Evolutionary conservation across 345 rosid genomes (phyloP).

Genomic region (Syzygium aqueum): DNA sequence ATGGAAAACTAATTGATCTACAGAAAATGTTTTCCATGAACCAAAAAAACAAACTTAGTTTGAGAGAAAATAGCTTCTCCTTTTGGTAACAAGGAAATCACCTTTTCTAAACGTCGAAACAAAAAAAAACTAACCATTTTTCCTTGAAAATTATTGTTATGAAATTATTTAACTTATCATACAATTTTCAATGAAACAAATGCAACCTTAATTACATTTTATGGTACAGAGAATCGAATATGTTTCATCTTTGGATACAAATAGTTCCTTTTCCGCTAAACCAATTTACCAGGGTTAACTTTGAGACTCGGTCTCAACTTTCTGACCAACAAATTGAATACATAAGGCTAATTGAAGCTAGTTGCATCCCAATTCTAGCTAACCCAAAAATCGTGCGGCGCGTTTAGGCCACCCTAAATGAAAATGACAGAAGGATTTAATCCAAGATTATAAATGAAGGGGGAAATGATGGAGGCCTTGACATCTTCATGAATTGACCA

Average conservation of each 20-base stretch:
- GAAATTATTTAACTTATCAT: too few relatives aligned
- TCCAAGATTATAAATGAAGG: not conserved
- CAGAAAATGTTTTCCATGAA: too few relatives aligned
- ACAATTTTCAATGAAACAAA: too few relatives aligned
- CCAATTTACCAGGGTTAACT: not conserved
- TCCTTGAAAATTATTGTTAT: too few relatives aligned
- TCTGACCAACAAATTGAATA: not conserved
- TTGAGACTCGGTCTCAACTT: not conserved
- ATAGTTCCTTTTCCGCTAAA: not conserved
- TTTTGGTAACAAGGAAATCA: too few relatives aligned
- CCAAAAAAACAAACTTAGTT: too few relatives aligned
- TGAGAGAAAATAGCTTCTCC: too few relatives aligned
- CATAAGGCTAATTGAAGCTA: not conserved
- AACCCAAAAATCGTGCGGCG: not conserved
- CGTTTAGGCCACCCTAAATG: not conserved
- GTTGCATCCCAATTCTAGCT: not conserved
- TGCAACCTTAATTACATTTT: too few relatives aligned
- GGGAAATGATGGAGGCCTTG: not conserved
- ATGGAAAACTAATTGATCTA: too few relatives aligned
- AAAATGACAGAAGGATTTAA: not conserved
- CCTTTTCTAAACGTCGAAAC: too few relatives aligned
- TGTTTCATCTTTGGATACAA: too few relatives aligned
- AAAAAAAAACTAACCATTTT: too few relatives aligned
- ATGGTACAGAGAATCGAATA: not conserved
- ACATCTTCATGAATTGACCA: not conserved